phyloP scores from a whole-genome alignment of 2,329 filamentous ascomycete genomes.

The Orbilia blumenaviensis region DNA sequence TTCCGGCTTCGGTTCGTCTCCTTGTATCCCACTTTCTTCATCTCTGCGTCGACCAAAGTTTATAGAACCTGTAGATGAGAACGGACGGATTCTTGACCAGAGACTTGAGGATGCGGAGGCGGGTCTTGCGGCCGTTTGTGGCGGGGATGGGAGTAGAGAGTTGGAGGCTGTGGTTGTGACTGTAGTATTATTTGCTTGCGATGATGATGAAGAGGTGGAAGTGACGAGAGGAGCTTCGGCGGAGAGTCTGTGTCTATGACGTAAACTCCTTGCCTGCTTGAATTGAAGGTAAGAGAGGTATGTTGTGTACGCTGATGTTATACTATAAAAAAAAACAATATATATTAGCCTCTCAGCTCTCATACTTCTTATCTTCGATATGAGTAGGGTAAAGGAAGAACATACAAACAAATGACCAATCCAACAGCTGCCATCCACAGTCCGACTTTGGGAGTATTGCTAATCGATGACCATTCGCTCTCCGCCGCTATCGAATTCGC shows the following conservation, averaged over 20 bases:
- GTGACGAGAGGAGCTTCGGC: background rate
- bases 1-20: background rate
- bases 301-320: background rate
- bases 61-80: background rate
- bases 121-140: background rate
- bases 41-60: background rate
- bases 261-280: background rate
- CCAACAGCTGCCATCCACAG: background rate
- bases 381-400: background rate
- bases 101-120: background rate
- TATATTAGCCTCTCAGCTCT: background rate
- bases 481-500: background rate
- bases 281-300: slow-evolving; percentile 5
- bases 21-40: too few species aligned
- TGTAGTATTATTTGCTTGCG: background rate
- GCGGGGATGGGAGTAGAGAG: background rate
- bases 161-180: background rate
- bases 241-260: background rate
- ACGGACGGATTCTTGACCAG: background rate
- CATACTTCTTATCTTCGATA: background rate
- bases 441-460: background rate
- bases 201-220: background rate
- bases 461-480: background rate
- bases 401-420: slow-evolving; percentile 9
- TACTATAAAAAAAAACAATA: background rate